Conservation (phyloP, 2,329 filamentous ascomycete genomes). For the Magnaporthiopsis rhizophila region DNA sequence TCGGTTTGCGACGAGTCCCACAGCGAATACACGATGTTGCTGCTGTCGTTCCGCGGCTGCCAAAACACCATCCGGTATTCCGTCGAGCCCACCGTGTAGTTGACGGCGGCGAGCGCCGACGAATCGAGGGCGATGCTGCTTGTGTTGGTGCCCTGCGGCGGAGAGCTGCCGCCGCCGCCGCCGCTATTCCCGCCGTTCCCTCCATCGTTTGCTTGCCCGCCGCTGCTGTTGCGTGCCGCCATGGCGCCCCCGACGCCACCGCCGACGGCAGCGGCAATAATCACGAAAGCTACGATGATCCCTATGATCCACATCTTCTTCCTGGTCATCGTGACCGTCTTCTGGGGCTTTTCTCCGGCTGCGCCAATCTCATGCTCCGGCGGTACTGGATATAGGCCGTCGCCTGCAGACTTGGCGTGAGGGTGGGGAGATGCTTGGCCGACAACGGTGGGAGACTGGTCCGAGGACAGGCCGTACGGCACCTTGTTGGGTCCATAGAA, state of each 20-base stretch:
- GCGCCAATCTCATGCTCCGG: background rate
- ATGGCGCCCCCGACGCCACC: conserved; percentile 2
- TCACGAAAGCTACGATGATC: background rate
- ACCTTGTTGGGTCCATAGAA: background rate
- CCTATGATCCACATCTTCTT: conserved; percentile 1
- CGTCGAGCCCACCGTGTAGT: conserved; percentile 1
- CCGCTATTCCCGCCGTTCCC: background rate
- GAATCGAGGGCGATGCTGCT: background rate
- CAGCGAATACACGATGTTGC: conserved; percentile 1
- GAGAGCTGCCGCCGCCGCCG: background rate
- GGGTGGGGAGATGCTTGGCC: background rate
- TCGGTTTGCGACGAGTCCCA: background rate
- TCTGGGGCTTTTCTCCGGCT: background rate
- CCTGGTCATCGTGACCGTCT: background rate
- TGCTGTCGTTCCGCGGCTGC: background rate
- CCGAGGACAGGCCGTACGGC: background rate
- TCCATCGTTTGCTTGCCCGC: background rate
- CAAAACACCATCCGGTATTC: conserved; percentile 3
- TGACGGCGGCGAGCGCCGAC: background rate
- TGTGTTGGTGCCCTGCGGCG: background rate
- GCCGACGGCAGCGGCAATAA: conserved; percentile 2
- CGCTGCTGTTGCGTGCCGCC: background rate
- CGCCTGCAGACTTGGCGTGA: background rate
- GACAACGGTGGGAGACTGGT: background rate
- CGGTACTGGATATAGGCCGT: background rate